A percentile compares a stretch with the other conserved stretches of the same genome.
phyloP scores from a whole-genome alignment of 164 flowering plant species.

The Tetracentron sinense region DNA sequence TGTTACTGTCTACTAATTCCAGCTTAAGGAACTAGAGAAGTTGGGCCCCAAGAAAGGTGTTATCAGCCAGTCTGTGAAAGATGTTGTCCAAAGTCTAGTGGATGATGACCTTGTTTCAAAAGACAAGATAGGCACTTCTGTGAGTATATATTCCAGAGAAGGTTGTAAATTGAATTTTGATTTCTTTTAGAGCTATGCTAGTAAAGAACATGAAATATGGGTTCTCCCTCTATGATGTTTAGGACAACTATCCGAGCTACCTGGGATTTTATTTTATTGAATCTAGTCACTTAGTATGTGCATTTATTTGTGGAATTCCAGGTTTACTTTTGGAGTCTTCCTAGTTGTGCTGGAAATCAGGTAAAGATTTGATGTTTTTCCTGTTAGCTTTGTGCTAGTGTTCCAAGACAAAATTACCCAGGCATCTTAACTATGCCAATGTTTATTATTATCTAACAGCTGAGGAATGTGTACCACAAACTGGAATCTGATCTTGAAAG shows the following conservation, averaged over 20 bases:
- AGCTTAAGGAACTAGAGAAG: conserved; percentile 99
- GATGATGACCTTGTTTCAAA: conserved; percentile 96
- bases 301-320: conserved; percentile 24
- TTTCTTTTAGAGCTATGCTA: not conserved
- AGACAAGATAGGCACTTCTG: conserved; percentile 96
- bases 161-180: not conserved
- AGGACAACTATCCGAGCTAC: not conserved
- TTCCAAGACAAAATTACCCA: not conserved
- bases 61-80: conserved; percentile 90
- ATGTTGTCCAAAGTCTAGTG: conserved; percentile 91
- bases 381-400: not conserved
- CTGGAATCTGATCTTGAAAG: conserved; percentile 75
- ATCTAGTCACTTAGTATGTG: not conserved
- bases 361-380: conserved; percentile 24
- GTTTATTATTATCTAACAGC: conserved; percentile 33
- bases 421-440: not conserved
- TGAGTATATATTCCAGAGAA: conserved; percentile 33
- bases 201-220: not conserved
- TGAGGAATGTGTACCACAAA: conserved; percentile 62
- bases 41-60: conserved; percentile 93
- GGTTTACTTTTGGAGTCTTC: conserved; percentile 99
- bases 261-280: not conserved
- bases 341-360: conserved; percentile 99
- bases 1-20: conserved; percentile 14
- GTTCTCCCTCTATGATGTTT: too few species aligned